Evolutionary conservation across 1,139 yeast species (phyloP).

Genomic region (Lodderomyces margitis): DNA sequence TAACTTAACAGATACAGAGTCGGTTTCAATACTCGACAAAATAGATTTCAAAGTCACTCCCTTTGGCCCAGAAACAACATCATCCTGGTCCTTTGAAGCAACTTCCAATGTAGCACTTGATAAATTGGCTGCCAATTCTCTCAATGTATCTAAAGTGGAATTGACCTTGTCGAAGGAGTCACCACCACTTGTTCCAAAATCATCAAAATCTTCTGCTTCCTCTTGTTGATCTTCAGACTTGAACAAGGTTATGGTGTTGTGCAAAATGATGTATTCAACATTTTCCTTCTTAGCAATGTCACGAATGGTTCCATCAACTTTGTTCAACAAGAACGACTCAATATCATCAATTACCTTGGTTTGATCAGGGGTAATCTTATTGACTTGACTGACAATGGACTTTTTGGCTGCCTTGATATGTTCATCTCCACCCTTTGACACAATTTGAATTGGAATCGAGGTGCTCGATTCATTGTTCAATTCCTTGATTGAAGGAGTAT

Average conservation of each 20-base stretch:
- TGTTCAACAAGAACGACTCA: conserved; percentile 62
- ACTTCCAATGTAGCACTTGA: conserved; percentile 51
- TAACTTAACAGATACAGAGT: conserved; percentile 41
- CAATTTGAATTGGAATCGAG: conserved; percentile 43
- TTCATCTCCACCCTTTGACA: conserved; percentile 36
- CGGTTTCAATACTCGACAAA: conserved; percentile 36
- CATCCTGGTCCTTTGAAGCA: conserved; percentile 55
- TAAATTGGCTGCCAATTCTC: conserved; percentile 57
- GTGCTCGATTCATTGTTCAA: conserved; percentile 20
- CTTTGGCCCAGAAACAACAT: conserved; percentile 57
- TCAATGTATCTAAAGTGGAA: conserved; percentile 51
- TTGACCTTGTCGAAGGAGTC: conserved; percentile 37
- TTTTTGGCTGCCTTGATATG: conserved; percentile 52
- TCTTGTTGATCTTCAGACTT: conserved; percentile 16
- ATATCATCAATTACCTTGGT: conserved; percentile 62
- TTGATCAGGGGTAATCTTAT: conserved; percentile 66
- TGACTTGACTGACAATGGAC: conserved; percentile 69
- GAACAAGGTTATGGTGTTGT: conserved; percentile 43
- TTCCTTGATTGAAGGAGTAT: conserved; percentile 48
- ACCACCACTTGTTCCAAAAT: conserved; percentile 23
- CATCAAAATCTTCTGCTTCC: conserved; percentile 42
- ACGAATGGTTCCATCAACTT: conserved; percentile 45
- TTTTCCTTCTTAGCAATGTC: conserved; percentile 47
- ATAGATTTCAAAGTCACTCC: conserved; percentile 56
- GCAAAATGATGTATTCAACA: conserved; percentile 58